phyloP scores from a whole-genome alignment of 208 protist genomes.

The Plasmodiophora brassicae region DNA sequence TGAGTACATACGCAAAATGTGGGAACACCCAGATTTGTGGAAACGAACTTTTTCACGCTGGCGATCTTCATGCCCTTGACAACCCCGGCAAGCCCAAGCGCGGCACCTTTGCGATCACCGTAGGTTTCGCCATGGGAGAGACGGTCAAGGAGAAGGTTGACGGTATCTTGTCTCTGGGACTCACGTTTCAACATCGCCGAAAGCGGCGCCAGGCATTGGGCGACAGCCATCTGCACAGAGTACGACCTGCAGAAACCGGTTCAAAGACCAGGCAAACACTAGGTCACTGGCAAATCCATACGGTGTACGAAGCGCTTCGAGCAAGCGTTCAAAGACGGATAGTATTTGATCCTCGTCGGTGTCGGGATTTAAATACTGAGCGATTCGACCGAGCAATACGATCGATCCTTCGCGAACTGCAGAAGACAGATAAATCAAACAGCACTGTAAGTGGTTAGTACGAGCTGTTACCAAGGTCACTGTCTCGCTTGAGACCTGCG shows the following conservation, averaged over 20 bases:
- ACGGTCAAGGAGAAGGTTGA: background rate
- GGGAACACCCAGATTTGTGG: conserved; percentile 40
- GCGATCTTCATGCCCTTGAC: conserved; percentile 69
- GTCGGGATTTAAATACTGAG: background rate
- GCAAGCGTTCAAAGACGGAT: background rate
- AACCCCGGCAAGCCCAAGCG: conserved; percentile 70
- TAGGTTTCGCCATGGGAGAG: background rate
- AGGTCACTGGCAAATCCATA: background rate
- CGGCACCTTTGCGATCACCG: conserved; percentile 62
- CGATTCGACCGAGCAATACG: background rate
- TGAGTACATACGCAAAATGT: conserved; percentile 60
- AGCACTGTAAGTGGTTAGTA: background rate
- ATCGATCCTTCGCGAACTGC: background rate
- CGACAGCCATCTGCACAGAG: conserved; percentile 65
- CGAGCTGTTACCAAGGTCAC: background rate
- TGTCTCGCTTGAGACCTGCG: background rate
- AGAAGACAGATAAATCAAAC: background rate
- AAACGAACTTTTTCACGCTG: conserved; percentile 59
- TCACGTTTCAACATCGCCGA: conserved; percentile 40
- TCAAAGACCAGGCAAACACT: background rate
- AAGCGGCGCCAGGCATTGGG: conserved; percentile 63
- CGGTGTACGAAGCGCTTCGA: background rate
- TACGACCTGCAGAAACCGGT: background rate
- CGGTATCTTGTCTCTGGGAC: background rate
- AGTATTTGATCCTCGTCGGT: background rate